Conservation (phyloP, 2,329 filamentous ascomycete species). For the Sphaerulina musiva region DNA sequence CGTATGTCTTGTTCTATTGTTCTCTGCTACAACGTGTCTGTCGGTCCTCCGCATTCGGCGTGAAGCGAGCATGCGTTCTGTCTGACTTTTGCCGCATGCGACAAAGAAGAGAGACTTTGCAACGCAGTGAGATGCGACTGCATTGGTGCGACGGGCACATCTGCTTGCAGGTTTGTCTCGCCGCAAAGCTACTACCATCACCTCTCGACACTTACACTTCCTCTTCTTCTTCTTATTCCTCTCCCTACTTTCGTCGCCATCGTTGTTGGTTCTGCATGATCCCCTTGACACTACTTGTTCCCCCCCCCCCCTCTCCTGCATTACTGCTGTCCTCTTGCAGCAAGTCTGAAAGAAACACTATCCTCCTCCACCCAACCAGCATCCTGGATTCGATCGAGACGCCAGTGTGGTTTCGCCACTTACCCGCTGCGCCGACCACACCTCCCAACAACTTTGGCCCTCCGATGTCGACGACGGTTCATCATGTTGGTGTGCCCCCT, state of each 20-base stretch:
- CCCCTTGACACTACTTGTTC: background rate
- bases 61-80: constrained; percentile 5
- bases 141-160: constrained; percentile 16
- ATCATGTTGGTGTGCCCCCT: constrained; percentile 22
- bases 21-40: constrained; percentile 10
- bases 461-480: constrained; percentile 21
- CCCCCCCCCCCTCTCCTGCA: background rate
- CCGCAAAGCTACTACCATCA: constrained; percentile 1
- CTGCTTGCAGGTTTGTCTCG: constrained; percentile 16
- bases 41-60: constrained; percentile 16
- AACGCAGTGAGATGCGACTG: constrained; percentile 13
- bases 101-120: constrained; percentile 19
- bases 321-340: background rate
- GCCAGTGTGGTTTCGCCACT: constrained; percentile 30
- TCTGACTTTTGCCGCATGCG: constrained; percentile 18
- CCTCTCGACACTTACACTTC: background rate
- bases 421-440: constrained; percentile 21
- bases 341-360: constrained; percentile 7
- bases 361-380: background rate
- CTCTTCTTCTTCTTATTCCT: background rate
- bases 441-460: constrained; percentile 14
- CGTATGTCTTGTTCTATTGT: constrained; percentile 22
- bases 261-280: background rate
- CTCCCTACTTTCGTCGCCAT: background rate
- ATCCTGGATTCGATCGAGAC: constrained; percentile 29